Percentiles rank a stretch among this genome's conserved stretches.
phyloP scores from a whole-genome alignment of 441 rosid genomes.

The Erodium moschatum region DNA sequence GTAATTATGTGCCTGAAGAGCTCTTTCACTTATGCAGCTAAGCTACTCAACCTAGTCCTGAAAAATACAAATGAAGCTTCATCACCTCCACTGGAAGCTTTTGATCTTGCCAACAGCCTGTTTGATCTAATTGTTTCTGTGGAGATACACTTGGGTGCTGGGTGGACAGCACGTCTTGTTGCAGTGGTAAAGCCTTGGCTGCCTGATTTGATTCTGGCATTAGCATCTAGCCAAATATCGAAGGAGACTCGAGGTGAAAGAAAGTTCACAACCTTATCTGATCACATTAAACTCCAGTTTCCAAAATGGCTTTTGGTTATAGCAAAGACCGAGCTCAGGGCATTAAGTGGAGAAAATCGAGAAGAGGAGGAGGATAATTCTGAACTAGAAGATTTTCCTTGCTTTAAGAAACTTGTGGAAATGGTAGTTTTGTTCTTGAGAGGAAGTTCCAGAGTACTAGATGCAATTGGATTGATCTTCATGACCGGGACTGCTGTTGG shows the following conservation, averaged over 20 bases:
- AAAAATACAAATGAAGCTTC: conserved; percentile 36
- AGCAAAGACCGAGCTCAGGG: conserved; percentile 47
- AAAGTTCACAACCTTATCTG: conserved; percentile 24
- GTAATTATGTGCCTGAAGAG: conserved; percentile 47
- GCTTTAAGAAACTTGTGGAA: conserved; percentile 37
- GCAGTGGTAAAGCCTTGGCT: conserved; percentile 64
- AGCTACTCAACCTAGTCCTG: conserved; percentile 55
- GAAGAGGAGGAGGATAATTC: conserved; percentile 40
- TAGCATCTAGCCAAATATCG: conserved; percentile 48
- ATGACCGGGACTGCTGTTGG: conserved; percentile 40
- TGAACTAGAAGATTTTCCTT: conserved; percentile 31
- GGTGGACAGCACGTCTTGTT: conserved; percentile 41
- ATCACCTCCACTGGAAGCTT: conserved; percentile 40
- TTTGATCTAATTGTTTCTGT: conserved; percentile 43
- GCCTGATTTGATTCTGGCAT: conserved; percentile 75
- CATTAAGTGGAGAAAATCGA: conserved; percentile 24
- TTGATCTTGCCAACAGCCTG: conserved; percentile 50
- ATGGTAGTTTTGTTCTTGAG: conserved; percentile 37
- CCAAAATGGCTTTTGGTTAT: conserved; percentile 59
- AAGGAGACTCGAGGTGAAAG: conserved; percentile 30
- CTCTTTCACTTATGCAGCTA: conserved; percentile 63
- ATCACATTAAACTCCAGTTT: conserved; percentile 35
- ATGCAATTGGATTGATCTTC: conserved; percentile 51
- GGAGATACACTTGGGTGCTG: conserved; percentile 46
- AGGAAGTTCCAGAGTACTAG: conserved; percentile 38